These are phyloP conservation scores for Nepenthes alata DNA, from an alignment of 179 eudicot species.

Conservation along the genomic window DNA sequence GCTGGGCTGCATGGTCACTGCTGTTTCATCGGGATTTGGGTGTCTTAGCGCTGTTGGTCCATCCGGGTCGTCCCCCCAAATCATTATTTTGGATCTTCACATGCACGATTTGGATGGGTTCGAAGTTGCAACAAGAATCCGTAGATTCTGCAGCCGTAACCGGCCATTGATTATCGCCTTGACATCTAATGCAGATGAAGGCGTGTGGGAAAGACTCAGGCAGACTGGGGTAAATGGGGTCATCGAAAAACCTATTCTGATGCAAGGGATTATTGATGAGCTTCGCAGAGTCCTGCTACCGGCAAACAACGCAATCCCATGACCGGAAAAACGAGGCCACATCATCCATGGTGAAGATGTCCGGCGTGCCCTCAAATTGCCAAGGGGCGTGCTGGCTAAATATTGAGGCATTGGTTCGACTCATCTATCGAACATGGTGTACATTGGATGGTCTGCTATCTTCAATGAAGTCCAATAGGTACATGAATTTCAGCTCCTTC, in stretches of 20 bases:
- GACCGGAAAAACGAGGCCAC: neutral
- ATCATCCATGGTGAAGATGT: neutral
- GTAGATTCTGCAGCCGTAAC: slow-evolving; percentile 47
- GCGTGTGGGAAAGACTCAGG: slow-evolving; percentile 39
- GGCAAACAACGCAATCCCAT: slow-evolving; percentile 23
- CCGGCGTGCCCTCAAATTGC: neutral
- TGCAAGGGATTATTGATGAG: slow-evolving; percentile 56
- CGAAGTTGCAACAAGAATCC: slow-evolving; percentile 43
- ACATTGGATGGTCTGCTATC: no score
- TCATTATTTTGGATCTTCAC: slow-evolving; percentile 61
- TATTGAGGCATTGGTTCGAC: no score
- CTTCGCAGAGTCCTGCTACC: slow-evolving; percentile 42
- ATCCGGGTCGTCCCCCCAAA: slow-evolving; percentile 26
- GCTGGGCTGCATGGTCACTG: slow-evolving; percentile 56
- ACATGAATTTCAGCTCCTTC: no score
- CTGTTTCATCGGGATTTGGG: slow-evolving; percentile 51
- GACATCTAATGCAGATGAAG: slow-evolving; percentile 40
- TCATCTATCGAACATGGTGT: no score
- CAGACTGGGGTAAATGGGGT: slow-evolving; percentile 59
- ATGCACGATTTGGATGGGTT: slow-evolving; percentile 58
- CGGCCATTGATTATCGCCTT: slow-evolving; percentile 70
- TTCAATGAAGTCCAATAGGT: no score
- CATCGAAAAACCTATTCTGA: slow-evolving; percentile 53
- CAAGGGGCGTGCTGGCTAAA: slow-evolving; percentile 2
- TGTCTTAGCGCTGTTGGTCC: slow-evolving; percentile 50